These are phyloP conservation scores for Trichoderma koningii DNA, from an alignment of 2,329 filamentous ascomycete genomes.

Conservation along the genomic window DNA sequence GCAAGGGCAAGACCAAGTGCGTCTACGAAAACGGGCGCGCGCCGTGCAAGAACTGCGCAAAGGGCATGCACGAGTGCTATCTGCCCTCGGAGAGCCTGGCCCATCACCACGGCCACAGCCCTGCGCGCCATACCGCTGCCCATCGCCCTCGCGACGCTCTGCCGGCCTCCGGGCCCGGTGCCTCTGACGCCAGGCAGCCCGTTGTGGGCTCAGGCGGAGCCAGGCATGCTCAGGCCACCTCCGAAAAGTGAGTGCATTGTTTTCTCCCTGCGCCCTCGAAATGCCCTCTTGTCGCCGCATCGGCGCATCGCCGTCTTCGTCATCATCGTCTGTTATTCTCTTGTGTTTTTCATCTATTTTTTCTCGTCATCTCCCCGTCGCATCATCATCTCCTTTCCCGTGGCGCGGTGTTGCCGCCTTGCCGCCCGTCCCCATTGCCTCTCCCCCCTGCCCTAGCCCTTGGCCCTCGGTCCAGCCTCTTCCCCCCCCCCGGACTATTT, in stretches of 20 bases:
- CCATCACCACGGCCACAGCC: conserved; percentile 61
- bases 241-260: conserved; percentile 56
- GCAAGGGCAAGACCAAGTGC: conserved; percentile 66
- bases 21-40: conserved; percentile 64
- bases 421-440: not conserved
- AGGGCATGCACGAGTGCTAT: conserved; percentile 66
- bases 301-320: too few species aligned
- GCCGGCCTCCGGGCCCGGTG: conserved; percentile 54
- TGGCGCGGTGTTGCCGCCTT: conserved; percentile 1
- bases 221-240: conserved; percentile 50
- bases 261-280: conserved; percentile 16
- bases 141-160: conserved; percentile 58
- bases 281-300: not conserved
- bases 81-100: conserved; percentile 62
- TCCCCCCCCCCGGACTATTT: conserved; percentile 5
- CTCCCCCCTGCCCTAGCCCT: conserved; percentile 1
- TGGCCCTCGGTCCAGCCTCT: conserved; percentile 20
- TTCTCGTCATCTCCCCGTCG: not conserved
- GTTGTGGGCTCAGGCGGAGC: conserved; percentile 47
- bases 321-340: not conserved
- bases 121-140: conserved; percentile 51
- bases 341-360: not conserved
- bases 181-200: conserved; percentile 49
- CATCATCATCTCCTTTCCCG: not conserved
- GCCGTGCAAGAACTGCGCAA: conserved; percentile 65